phyloP scores from a whole-genome alignment of 257 asterid species.

The Apocynum venetum region DNA sequence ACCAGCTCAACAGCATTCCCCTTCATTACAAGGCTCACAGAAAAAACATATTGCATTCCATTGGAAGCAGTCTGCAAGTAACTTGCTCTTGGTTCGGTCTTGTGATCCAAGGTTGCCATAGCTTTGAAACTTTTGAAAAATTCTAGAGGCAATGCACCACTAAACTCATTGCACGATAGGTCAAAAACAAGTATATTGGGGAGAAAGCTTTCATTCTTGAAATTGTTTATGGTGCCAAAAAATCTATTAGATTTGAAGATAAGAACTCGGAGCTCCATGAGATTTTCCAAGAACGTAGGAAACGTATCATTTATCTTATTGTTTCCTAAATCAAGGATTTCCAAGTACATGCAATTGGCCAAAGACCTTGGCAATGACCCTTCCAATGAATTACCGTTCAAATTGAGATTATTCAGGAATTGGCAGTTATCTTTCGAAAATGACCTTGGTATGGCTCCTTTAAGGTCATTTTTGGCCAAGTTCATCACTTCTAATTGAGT shows the following conservation, averaged over 20 bases:
- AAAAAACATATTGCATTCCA: too few relatives aligned
- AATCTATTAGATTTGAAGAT: conserved; percentile 10
- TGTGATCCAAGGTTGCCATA: neutral
- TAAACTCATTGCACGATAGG: conserved; percentile 5
- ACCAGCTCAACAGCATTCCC: too few relatives aligned
- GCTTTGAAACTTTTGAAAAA: neutral
- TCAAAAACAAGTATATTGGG: neutral
- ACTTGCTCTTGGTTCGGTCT: too few relatives aligned
- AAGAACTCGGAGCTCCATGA: neutral
- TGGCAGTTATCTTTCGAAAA: too few relatives aligned
- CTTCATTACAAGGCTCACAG: too few relatives aligned
- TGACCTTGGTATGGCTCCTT: neutral
- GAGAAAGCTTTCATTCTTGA: neutral
- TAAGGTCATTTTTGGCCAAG: neutral
- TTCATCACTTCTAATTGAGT: neutral
- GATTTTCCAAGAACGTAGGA: neutral
- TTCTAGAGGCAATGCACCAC: neutral
- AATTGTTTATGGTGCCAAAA: neutral
- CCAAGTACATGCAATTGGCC: conserved; percentile 35
- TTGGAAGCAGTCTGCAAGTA: too few relatives aligned
- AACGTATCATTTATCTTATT: neutral
- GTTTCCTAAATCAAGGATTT: conserved; percentile 31
- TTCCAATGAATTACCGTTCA: neutral
- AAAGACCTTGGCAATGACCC: neutral
- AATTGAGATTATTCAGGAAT: too few relatives aligned